These are phyloP conservation scores for Tetrahymena borealis DNA, from an alignment of 73 alveolate genomes.

Conservation along the genomic window DNA sequence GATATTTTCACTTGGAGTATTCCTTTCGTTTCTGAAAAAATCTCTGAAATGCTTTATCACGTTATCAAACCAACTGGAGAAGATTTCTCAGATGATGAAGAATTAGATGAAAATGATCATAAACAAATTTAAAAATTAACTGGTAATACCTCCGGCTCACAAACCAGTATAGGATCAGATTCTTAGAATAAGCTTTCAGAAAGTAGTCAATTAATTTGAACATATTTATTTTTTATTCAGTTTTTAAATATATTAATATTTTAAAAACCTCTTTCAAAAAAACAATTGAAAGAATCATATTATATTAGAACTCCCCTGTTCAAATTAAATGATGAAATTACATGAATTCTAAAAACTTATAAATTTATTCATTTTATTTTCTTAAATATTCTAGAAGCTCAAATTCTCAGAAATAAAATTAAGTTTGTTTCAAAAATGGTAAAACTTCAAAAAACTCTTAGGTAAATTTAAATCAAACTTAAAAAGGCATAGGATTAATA, in stretches of 20 bases:
- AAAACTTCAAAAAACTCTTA: slow-evolving; percentile 50
- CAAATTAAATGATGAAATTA: too few relatives aligned
- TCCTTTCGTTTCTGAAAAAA: slow-evolving; percentile 84
- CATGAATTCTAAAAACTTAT: too few relatives aligned
- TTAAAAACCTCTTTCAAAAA: too few relatives aligned
- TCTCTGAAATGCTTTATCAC: slow-evolving; percentile 51
- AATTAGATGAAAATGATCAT: slow-evolving; percentile 42
- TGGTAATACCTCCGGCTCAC: not conserved
- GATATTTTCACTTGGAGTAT: slow-evolving; percentile 83
- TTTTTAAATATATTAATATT: not conserved
- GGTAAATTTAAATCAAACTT: not conserved
- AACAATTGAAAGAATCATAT: too few relatives aligned
- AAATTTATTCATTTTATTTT: too few relatives aligned
- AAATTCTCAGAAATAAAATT: slow-evolving; percentile 55
- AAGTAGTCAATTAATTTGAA: slow-evolving; percentile 20
- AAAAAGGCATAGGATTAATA: not conserved
- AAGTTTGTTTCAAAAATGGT: slow-evolving; percentile 63
- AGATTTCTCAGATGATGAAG: slow-evolving; percentile 46
- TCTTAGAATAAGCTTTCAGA: slow-evolving; percentile 1
- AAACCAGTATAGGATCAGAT: not conserved
- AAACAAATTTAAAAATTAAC: slow-evolving; percentile 37
- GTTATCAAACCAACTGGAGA: slow-evolving; percentile 48
- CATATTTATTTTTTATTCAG: not conserved
- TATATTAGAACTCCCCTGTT: too few relatives aligned
- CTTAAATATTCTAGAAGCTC: too few relatives aligned